phyloP scores from a whole-genome alignment of 2,329 filamentous ascomycete species.

The Botrytis hyacinthi region DNA sequence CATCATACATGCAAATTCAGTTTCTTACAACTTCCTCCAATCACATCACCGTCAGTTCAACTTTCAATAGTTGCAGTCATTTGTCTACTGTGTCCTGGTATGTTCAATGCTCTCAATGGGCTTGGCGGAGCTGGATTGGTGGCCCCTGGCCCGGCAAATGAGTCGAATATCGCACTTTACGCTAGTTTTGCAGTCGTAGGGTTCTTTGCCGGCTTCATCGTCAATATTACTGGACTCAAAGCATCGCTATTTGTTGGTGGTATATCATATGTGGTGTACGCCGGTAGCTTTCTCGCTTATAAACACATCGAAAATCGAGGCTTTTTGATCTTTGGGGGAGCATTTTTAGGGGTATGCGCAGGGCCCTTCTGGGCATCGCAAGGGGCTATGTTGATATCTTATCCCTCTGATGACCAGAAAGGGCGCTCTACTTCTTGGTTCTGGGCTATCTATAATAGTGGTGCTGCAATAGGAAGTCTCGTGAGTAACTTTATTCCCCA shows the following conservation, averaged over 20 bases:
- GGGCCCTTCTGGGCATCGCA: constrained; percentile 79
- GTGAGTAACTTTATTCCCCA: constrained; percentile 7
- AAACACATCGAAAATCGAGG: constrained; percentile 55
- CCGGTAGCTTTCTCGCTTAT: constrained; percentile 66
- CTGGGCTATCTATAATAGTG: constrained; percentile 24
- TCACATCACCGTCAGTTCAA: constrained; percentile 14
- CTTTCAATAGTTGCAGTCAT: constrained; percentile 58
- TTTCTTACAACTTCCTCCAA: constrained; percentile 8
- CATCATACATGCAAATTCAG: background rate
- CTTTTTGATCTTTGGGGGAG: constrained; percentile 72
- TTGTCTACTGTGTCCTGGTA: constrained; percentile 67
- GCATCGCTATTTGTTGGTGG: constrained; percentile 66
- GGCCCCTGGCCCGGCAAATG: constrained; percentile 51
- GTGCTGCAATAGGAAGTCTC: constrained; percentile 24
- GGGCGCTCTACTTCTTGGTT: constrained; percentile 66
- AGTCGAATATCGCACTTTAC: constrained; percentile 44
- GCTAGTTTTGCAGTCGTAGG: constrained; percentile 54
- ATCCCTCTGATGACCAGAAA: constrained; percentile 75
- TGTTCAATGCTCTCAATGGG: constrained; percentile 66
- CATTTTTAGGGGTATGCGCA: constrained; percentile 70
- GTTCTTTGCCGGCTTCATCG: constrained; percentile 69
- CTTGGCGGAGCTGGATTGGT: constrained; percentile 62
- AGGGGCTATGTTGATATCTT: constrained; percentile 82
- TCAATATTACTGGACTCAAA: constrained; percentile 69
- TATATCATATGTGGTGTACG: constrained; percentile 71